Evolutionary conservation across 1,284 basidiomycete genomes (phyloP).

Genomic region (Kwoniella shivajii): DNA sequence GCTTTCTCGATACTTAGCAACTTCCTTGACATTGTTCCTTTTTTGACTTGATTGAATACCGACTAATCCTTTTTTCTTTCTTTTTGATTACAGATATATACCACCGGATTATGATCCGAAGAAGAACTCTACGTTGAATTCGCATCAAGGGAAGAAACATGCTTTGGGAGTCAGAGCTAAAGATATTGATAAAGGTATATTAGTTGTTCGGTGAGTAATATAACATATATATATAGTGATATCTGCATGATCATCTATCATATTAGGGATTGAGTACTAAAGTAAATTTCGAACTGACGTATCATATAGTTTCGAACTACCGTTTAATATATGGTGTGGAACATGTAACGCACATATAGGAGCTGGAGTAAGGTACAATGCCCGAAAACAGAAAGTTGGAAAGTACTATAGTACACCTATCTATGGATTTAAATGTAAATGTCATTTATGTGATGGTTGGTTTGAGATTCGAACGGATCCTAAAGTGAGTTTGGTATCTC

Average conservation of each 20-base stretch:
- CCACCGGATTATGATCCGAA: slow-evolving; percentile 87
- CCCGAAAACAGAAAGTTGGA: slow-evolving; percentile 96
- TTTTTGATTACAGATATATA: slow-evolving; percentile 65
- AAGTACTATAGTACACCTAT: slow-evolving; percentile 93
- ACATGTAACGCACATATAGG: slow-evolving; percentile 88
- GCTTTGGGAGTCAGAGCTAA: slow-evolving; percentile 84
- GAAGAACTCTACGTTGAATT: slow-evolving; percentile 78
- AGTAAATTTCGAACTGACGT: too few relatives aligned
- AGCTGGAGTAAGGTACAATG: slow-evolving; percentile 97
- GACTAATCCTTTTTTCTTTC: background rate
- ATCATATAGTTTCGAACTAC: slow-evolving; percentile 77
- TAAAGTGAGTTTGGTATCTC: slow-evolving; percentile 63
- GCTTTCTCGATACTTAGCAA: background rate
- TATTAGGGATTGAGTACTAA: too few relatives aligned
- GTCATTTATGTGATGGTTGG: slow-evolving; percentile 87
- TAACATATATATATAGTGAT: too few relatives aligned
- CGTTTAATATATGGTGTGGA: slow-evolving; percentile 97
- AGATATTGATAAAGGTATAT: slow-evolving; percentile 89
- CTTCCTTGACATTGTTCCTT: background rate
- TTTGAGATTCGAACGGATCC: slow-evolving; percentile 98
- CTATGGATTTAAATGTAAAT: slow-evolving; percentile 93
- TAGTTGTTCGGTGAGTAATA: slow-evolving; percentile 73
- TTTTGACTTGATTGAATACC: background rate
- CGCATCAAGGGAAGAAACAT: slow-evolving; percentile 78
- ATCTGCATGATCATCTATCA: too few relatives aligned